Conservation (phyloP, 345 rosid species). For the Geranium rotundifolium region DNA sequence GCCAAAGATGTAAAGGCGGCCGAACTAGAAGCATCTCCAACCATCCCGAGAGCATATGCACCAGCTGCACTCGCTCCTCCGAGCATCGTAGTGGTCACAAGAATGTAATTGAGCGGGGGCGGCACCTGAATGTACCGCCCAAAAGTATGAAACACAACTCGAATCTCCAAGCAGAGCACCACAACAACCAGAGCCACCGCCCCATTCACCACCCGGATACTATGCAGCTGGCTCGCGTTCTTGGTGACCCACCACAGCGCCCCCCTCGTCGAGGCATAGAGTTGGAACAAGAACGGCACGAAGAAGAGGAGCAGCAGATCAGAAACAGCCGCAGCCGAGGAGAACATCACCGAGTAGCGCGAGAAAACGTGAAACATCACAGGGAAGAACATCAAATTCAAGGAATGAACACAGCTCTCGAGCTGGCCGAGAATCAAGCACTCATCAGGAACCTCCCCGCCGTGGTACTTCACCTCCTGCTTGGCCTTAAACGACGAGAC, state of each 20-base stretch:
- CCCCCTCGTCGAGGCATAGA: slow-evolving; percentile 86
- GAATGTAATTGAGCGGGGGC: slow-evolving; percentile 73
- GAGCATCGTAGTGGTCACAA: slow-evolving; percentile 79
- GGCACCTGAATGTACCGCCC: slow-evolving; percentile 95
- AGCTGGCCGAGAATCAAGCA: slow-evolving; percentile 60
- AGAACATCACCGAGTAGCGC: slow-evolving; percentile 58
- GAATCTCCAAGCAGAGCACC: slow-evolving; percentile 81
- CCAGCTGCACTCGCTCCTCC: slow-evolving; percentile 93
- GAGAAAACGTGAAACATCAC: slow-evolving; percentile 75
- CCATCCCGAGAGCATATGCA: slow-evolving; percentile 74
- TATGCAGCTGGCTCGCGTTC: slow-evolving; percentile 52
- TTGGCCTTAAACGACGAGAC: slow-evolving; percentile 74
- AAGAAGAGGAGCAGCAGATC: slow-evolving; percentile 85
- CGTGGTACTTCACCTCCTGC: slow-evolving; percentile 74
- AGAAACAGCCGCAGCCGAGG: slow-evolving; percentile 55
- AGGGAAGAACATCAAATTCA: slow-evolving; percentile 76
- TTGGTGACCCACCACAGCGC: slow-evolving; percentile 94
- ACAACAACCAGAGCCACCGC: slow-evolving; percentile 71
- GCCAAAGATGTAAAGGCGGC: slow-evolving; percentile 62
- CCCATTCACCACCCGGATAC: slow-evolving; percentile 75
- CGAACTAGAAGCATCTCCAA: slow-evolving; percentile 74
- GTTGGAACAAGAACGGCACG: slow-evolving; percentile 77
- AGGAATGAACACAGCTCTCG: slow-evolving; percentile 72
- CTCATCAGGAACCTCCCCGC: slow-evolving; percentile 89
- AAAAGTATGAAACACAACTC: slow-evolving; percentile 91